Evolutionary conservation across 2,329 filamentous ascomycete genomes (phyloP).

Genomic region (Fragosphaeria purpurea): DNA sequence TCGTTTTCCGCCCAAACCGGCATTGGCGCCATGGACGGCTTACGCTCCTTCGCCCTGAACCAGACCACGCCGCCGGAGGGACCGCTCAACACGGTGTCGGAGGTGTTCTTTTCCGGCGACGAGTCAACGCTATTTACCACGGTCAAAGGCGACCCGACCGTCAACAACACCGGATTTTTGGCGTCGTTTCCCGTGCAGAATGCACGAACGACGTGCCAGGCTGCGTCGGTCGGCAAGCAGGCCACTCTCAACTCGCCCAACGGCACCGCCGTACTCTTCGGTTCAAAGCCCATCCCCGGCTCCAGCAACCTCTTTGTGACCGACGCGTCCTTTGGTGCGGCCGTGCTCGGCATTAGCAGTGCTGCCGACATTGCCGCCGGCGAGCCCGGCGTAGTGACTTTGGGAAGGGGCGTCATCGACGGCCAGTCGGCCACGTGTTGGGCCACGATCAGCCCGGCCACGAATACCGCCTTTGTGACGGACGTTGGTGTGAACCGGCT

Average conservation of each 20-base stretch:
- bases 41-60: slow-evolving; percentile 36
- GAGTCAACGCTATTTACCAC: slow-evolving; percentile 41
- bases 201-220: slow-evolving; percentile 2
- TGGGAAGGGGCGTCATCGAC: slow-evolving; percentile 30
- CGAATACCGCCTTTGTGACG: slow-evolving; percentile 46
- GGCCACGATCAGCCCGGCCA: slow-evolving; percentile 38
- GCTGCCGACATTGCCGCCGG: slow-evolving; percentile 12
- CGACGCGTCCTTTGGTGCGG: slow-evolving; percentile 48
- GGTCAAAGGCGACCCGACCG: slow-evolving; percentile 48
- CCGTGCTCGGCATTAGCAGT: slow-evolving; percentile 31
- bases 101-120: slow-evolving; percentile 49
- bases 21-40: slow-evolving; percentile 32
- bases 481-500: slow-evolving; percentile 43
- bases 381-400: slow-evolving; percentile 25
- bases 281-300: slow-evolving; percentile 35
- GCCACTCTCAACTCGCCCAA: slow-evolving; percentile 32
- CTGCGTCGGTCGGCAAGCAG: slow-evolving; percentile 14
- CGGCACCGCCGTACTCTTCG: slow-evolving; percentile 48
- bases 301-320: slow-evolving; percentile 40
- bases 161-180: slow-evolving; percentile 48
- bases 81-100: slow-evolving; percentile 48
- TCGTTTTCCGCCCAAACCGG: slow-evolving; percentile 25
- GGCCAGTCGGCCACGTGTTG: slow-evolving; percentile 50
- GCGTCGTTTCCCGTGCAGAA: slow-evolving; percentile 36
- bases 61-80: slow-evolving; percentile 50